Base-by-base conservation (phyloP, 371 early-diverging fungal species). In the Choanephora cucurbitarum region DNA sequence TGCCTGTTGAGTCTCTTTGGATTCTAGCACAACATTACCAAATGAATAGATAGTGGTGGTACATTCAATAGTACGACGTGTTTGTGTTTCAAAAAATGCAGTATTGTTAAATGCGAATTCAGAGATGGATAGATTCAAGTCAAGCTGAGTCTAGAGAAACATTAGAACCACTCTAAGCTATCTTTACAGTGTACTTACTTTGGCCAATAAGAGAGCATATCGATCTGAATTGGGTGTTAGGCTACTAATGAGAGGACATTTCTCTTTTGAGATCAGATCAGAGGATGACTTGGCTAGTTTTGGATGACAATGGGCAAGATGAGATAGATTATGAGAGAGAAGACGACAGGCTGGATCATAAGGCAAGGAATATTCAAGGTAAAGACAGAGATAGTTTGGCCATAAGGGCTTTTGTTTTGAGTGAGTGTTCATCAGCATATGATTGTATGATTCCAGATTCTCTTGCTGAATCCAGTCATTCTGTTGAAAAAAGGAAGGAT, bases 41-140 rank as follows among this genome's bases (percentile, higher is more conserved):
- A 80, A 84, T 8, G 82, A 82, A 41, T 82, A 82, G 21, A 80
- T 75, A 37, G 67, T 51, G 0, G 81, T 84, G n/a, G 73, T 76
- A 58, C 80, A 77, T 54, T 78, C 66, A 18, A 84, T 58, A 1
- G 73, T 55, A 5, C 70, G 62, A 7, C 70, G 65, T 34, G 70
- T 71, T 22, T 51, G 56, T 18, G 80, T 64, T 21, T 78, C 79
- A 43, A 75, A 77, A 28, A 81, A 62, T 40, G 67, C 66, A 64
- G 64, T 69, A 23, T 60, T 69, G 43, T 64, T 64, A 33, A 69
- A 45, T 55, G 61, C 53, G 55, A 76, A 76, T 13, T 75, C 75
- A 5, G 70, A 55, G 15, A 74, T 72, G 34, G 65, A 68, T 15
- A 79, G 62, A 22, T 71, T 72, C 37, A 79, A 41, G 45, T 79